Conservation (phyloP, 2,329 filamentous ascomycete species). For the Ophiocordyceps sinensis region DNA sequence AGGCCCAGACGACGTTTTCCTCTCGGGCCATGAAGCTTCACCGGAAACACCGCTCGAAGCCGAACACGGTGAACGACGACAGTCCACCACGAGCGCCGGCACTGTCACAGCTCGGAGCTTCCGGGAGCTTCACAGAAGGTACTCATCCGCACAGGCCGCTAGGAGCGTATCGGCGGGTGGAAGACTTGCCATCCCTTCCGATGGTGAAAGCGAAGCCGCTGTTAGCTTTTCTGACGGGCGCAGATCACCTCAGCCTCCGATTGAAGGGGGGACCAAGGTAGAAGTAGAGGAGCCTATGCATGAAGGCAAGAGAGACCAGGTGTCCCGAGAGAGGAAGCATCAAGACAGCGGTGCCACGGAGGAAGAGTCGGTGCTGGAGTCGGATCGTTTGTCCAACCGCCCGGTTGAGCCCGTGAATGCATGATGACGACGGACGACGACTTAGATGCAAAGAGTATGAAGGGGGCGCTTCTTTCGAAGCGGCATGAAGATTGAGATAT, state of each 20-base stretch:
- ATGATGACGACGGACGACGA: slow-evolving; percentile 3
- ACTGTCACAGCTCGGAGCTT: slow-evolving; percentile 54
- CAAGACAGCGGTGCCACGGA: slow-evolving; percentile 5
- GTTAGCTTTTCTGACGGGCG: slow-evolving; percentile 45
- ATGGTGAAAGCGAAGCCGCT: slow-evolving; percentile 46
- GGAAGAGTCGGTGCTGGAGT: slow-evolving; percentile 13
- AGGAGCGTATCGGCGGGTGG: slow-evolving; percentile 25
- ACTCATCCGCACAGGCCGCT: slow-evolving; percentile 36
- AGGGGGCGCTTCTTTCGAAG: no score
- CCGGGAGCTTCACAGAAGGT: slow-evolving; percentile 45
- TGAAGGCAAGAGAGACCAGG: background rate
- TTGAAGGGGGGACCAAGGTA: slow-evolving; percentile 18
- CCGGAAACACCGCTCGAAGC: slow-evolving; percentile 15
- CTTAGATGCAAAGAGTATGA: no score
- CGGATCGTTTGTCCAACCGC: slow-evolving; percentile 14
- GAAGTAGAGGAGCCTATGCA: background rate
- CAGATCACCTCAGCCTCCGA: slow-evolving; percentile 38
- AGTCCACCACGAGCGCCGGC: slow-evolving; percentile 51
- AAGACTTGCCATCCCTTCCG: slow-evolving; percentile 32
- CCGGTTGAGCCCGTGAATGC: slow-evolving; percentile 18
- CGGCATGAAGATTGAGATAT: no score
- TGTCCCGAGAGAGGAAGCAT: no score
- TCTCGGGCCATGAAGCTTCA: slow-evolving; percentile 31
- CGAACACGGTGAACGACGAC: slow-evolving; percentile 36
- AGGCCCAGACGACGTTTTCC: slow-evolving; percentile 33